Conservation (phyloP, 2,329 filamentous ascomycete species). For the Cladosporium phlei region DNA sequence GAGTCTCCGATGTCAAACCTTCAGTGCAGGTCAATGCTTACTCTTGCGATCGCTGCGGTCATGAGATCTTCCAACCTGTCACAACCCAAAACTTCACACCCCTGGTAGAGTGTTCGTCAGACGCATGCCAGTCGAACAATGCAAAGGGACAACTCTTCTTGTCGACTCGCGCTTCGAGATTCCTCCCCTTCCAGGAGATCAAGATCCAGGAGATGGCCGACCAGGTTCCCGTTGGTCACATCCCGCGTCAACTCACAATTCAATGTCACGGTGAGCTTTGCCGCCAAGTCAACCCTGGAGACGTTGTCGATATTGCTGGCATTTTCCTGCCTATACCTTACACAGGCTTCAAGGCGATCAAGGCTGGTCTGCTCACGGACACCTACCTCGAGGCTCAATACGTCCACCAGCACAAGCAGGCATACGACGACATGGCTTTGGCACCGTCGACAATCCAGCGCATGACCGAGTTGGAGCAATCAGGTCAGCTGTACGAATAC, state of each 20-base stretch:
- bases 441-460: constrained; percentile 74
- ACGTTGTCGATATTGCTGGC: constrained; percentile 88
- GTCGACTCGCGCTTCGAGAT: constrained; percentile 94
- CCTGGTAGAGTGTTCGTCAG: constrained; percentile 77
- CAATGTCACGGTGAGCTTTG: constrained; percentile 84
- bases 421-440: constrained; percentile 86
- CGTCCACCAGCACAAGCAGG: constrained; percentile 94
- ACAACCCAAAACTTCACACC: constrained; percentile 87
- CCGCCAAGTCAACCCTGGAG: constrained; percentile 83
- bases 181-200: constrained; percentile 94
- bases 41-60: constrained; percentile 92
- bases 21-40: constrained; percentile 97
- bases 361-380: constrained; percentile 90
- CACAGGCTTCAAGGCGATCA: constrained; percentile 97
- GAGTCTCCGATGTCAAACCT: constrained; percentile 96
- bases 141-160: constrained; percentile 89
- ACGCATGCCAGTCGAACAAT: constrained; percentile 86
- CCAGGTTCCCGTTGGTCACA: constrained; percentile 96
- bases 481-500: constrained; percentile 91
- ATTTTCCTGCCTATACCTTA: constrained; percentile 97
- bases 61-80: constrained; percentile 95
- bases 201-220: constrained; percentile 99
- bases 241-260: constrained; percentile 83
- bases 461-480: constrained; percentile 79
- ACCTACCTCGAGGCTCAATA: constrained; percentile 95